Evolutionary conservation across 176 grass and related monocot genomes (phyloP).

Genomic region (Carex parvula): DNA sequence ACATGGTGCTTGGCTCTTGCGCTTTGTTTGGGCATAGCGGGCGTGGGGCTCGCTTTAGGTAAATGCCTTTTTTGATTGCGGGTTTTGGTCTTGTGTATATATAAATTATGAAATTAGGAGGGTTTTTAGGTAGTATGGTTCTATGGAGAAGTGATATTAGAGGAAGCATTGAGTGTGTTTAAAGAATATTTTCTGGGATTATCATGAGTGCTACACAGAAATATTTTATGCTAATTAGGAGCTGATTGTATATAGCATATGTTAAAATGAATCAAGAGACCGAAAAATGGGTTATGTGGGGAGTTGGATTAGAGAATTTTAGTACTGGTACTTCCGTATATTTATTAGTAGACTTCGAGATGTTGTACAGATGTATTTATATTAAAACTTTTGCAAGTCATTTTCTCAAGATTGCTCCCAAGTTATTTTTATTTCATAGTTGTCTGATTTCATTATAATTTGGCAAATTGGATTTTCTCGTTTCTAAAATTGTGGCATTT

Average conservation of each 20-base stretch:
- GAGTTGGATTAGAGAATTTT: slow-evolving; percentile 1
- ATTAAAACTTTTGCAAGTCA: background rate
- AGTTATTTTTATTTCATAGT: background rate
- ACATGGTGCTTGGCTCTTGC: slow-evolving; percentile 73
- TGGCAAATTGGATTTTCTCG: background rate
- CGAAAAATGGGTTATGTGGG: too few relatives aligned
- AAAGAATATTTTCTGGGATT: background rate
- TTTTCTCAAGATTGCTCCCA: background rate
- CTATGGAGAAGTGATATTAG: background rate
- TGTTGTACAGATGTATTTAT: slow-evolving; percentile 1
- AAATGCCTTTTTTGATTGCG: slow-evolving; percentile 48
- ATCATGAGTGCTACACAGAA: background rate
- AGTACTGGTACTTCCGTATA: background rate
- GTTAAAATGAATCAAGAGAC: too few relatives aligned
- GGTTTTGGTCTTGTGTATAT: slow-evolving; percentile 8
- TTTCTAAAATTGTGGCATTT: background rate
- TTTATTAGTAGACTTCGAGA: slow-evolving; percentile 2
- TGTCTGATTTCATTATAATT: background rate
- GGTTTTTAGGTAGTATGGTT: background rate
- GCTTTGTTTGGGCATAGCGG: slow-evolving; percentile 72
- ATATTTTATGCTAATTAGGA: background rate
- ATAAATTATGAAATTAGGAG: slow-evolving; percentile 17
- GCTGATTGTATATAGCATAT: too few relatives aligned
- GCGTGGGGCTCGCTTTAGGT: slow-evolving; percentile 65
- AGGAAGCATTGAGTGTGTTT: slow-evolving; percentile 5